Evolutionary conservation across 768 basidiomycete genomes (phyloP).

Genomic region (Xerocomus spinulosus): DNA sequence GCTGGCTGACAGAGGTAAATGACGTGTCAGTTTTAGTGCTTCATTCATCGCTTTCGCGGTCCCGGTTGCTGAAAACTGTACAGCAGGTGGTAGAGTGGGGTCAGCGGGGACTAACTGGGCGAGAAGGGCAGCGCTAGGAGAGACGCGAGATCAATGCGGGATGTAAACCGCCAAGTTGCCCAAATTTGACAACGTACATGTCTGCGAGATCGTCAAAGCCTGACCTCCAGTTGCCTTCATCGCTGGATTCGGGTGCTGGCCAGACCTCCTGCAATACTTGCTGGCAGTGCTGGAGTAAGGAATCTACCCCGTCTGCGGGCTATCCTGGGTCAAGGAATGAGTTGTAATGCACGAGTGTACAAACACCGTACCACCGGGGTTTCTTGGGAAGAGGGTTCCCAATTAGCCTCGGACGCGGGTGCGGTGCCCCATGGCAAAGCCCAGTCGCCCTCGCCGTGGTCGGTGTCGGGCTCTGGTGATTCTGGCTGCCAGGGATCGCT

Average conservation of each 20-base stretch:
- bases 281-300: slow-evolving; percentile 51
- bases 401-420: slow-evolving; percentile 27
- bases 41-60: slow-evolving; percentile 56
- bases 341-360: slow-evolving; percentile 9
- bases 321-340: slow-evolving; percentile 30
- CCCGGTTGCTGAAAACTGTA: slow-evolving; percentile 52
- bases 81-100: slow-evolving; percentile 44
- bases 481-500: neutral
- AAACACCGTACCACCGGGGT: slow-evolving; percentile 56
- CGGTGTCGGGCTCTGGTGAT: neutral
- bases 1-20: slow-evolving; percentile 44
- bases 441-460: slow-evolving; percentile 33
- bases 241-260: slow-evolving; percentile 34
- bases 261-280: slow-evolving; percentile 51
- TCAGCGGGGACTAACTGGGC: slow-evolving; percentile 48
- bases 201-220: slow-evolving; percentile 50
- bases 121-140: slow-evolving; percentile 37
- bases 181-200: slow-evolving; percentile 44
- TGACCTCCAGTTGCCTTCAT: slow-evolving; percentile 34
- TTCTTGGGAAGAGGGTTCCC: slow-evolving; percentile 57
- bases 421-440: slow-evolving; percentile 37
- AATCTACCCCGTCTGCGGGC: slow-evolving; percentile 66
- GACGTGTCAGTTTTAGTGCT: slow-evolving; percentile 60
- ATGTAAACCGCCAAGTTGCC: neutral
- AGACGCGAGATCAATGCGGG: slow-evolving; percentile 1